Evolutionary conservation across 306 rosid genomes (phyloP), one percentile per base, ranked within the genome.

Genomic region (Vachellia collinsii): DNA sequence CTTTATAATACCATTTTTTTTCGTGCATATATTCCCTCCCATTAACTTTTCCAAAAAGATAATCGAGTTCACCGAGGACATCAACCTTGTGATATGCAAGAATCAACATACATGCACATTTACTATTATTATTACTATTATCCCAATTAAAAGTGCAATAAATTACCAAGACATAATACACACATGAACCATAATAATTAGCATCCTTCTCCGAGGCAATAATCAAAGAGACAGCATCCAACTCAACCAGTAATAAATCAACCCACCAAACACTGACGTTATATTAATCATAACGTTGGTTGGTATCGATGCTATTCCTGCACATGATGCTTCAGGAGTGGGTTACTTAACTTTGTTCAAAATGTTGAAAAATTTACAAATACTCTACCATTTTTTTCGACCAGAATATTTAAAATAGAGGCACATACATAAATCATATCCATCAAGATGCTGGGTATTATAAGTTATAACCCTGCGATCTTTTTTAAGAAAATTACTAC

Each of bases 1-100:
- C 91, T 86, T 87, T 83, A 82, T 22, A 77, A 74, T 25, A 83
- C 77, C 62, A 83, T 78, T 86, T 75, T 79, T 54, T 80, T 56
- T 12, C n/a, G 69, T 79, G 91, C 89, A 91, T 88, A 89, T 89
- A 91, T 91, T 89, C 97, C 87, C 82, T 77, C 81, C 76, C 47
- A 75, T 70, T 83, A 79, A 83, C 88, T 88, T 89, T 78, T 77
- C 79, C 46, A 70, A 78, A 88, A 87, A 71, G 82, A 85, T 78
- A n/a, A 70, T 83, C 79, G 68, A 62, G 42, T 62, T 62, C 68
- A 62, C 80, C 77, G 48, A 81, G 70, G 67, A 79, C 75, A 77
- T 51, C 80, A 46, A 75, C 69, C 68, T 80, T 53, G 71, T 80
- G 37, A 72, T 73, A 75, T 59, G 51, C 68, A 83, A 81, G 86